Percentiles rank a stretch among this genome's conserved stretches.
Evolutionary conservation across 176 grass and related monocot species (phyloP).

Genomic region (Saccharum officinarum): DNA sequence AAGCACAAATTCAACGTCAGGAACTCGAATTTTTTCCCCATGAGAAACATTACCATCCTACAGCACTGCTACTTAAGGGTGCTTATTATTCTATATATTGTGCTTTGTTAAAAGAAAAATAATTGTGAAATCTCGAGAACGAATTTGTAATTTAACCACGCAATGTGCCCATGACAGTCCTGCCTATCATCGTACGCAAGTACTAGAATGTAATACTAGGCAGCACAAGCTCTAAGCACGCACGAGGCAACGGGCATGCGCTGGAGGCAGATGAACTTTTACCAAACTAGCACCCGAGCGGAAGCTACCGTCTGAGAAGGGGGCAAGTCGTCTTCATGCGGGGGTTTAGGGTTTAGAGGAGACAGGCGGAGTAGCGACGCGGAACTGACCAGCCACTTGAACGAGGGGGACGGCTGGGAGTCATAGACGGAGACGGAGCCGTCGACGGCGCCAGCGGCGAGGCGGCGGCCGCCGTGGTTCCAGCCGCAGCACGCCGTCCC

Average conservation of each 20-base stretch:
- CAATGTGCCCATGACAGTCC: neutral
- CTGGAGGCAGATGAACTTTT: neutral
- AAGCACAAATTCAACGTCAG: neutral
- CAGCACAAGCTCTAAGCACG: neutral
- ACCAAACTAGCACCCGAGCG: neutral
- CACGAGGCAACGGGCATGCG: neutral
- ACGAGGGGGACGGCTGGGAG: slow-evolving; percentile 54
- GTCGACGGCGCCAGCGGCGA: slow-evolving; percentile 73
- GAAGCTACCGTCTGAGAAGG: neutral
- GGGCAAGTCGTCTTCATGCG: neutral
- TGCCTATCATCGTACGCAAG: neutral
- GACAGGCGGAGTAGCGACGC: neutral
- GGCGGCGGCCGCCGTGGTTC: slow-evolving; percentile 73
- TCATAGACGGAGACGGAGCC: slow-evolving; percentile 80
- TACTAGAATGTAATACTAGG: neutral
- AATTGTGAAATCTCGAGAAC: neutral
- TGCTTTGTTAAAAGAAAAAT: neutral
- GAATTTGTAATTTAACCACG: neutral
- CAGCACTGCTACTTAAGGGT: neutral
- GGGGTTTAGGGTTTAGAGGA: neutral
- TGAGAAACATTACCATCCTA: neutral
- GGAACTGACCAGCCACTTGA: slow-evolving; percentile 76
- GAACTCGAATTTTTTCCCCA: neutral
- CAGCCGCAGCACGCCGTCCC: slow-evolving; percentile 68
- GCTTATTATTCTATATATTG: neutral